Conservation (phyloP, 495 filamentous ascomycete genomes). For the Pyronema omphalodes region DNA sequence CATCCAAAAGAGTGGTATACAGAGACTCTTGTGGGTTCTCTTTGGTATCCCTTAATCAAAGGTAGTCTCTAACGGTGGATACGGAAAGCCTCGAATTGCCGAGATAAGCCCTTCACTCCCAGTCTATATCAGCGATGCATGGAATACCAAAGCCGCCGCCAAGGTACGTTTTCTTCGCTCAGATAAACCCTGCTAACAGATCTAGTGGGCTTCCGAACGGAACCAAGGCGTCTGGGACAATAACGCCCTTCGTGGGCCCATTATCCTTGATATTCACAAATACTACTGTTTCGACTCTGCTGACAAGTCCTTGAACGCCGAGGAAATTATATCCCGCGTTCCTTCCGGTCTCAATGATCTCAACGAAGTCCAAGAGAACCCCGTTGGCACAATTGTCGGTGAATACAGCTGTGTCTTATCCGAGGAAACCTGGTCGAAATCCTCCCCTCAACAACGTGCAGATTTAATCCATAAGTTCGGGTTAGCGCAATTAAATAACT, state of each 20-base stretch:
- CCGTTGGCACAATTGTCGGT: slow-evolving; percentile 29
- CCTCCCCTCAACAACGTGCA: slow-evolving; percentile 17
- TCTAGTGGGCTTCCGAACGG: slow-evolving; percentile 21
- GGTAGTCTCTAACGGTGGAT: too few species aligned
- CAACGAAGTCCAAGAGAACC: slow-evolving; percentile 28
- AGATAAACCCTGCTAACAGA: slow-evolving; percentile 3
- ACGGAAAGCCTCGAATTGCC: too few species aligned
- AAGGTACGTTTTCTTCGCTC: slow-evolving; percentile 7
- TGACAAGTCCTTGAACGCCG: slow-evolving; percentile 30
- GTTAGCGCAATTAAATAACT: slow-evolving; percentile 28
- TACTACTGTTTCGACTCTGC: slow-evolving; percentile 35
- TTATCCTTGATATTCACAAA: slow-evolving; percentile 37
- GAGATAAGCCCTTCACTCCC: slow-evolving; percentile 25
- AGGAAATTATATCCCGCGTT: slow-evolving; percentile 30
- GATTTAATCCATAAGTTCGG: slow-evolving; percentile 30
- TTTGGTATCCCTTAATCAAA: too few species aligned
- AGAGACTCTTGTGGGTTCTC: too few species aligned
- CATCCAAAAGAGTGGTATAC: too few species aligned
- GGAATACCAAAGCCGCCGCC: slow-evolving; percentile 29
- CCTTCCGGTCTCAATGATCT: slow-evolving; percentile 25
- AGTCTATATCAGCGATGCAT: slow-evolving; percentile 37
- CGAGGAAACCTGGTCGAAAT: slow-evolving; percentile 29
- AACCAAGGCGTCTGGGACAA: background rate
- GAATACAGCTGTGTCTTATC: slow-evolving; percentile 37
- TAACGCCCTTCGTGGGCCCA: slow-evolving; percentile 13